Conservation (phyloP, 2,329 filamentous ascomycete species). For the Pseudofabraea citricarpa region DNA sequence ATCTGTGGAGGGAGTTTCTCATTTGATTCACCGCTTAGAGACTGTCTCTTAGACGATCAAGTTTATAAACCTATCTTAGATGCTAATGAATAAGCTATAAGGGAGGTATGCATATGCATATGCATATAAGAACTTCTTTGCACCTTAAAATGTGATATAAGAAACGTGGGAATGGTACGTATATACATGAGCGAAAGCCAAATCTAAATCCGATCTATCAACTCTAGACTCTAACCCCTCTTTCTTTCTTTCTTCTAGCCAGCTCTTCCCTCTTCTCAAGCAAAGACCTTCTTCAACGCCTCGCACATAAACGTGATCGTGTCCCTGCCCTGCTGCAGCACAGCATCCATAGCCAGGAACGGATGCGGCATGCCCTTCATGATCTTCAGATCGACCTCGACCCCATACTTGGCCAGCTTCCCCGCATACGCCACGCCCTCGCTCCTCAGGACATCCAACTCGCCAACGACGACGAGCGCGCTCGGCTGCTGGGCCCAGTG, state of each 20-base stretch:
- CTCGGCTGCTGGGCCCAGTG: slow-evolving; percentile 43
- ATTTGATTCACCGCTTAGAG: too few relatives aligned
- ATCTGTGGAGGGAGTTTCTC: too few relatives aligned
- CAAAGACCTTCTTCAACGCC: slow-evolving; percentile 17
- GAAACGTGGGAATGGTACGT: too few relatives aligned
- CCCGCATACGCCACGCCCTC: slow-evolving; percentile 48
- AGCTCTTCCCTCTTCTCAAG: neutral
- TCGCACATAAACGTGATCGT: slow-evolving; percentile 38
- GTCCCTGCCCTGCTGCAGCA: slow-evolving; percentile 43
- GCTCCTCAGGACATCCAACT: slow-evolving; percentile 49
- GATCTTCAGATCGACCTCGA: slow-evolving; percentile 41
- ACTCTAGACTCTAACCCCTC: neutral
- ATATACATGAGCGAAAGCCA: too few relatives aligned
- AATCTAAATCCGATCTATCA: too few relatives aligned
- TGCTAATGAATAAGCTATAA: too few relatives aligned
- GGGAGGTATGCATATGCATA: too few relatives aligned
- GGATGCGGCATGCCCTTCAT: slow-evolving; percentile 53
- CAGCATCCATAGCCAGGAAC: slow-evolving; percentile 54
- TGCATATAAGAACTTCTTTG: neutral
- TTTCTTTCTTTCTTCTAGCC: neutral
- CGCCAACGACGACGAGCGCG: slow-evolving; percentile 48
- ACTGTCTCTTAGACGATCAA: too few relatives aligned
- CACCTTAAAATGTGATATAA: neutral
- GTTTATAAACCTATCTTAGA: too few relatives aligned
- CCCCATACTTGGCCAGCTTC: slow-evolving; percentile 41